Evolutionary conservation across 2,329 filamentous ascomycete species (phyloP), one percentile per base, ranked within the genome.

Genomic region (Aspergillus ochraceoroseus): DNA sequence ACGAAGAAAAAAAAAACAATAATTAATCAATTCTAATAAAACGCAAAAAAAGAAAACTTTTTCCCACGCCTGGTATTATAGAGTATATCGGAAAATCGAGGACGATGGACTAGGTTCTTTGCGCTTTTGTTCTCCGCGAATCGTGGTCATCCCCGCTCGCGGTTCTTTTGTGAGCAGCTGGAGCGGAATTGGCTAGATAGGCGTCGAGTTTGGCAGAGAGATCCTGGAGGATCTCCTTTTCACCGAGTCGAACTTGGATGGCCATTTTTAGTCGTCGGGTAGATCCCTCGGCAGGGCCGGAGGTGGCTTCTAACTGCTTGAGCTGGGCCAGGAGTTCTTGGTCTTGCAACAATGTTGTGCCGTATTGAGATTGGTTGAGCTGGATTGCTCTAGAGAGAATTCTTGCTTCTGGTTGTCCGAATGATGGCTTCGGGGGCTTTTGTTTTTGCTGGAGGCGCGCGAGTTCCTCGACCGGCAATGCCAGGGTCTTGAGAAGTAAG

Each of bases 191-290:
- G 13, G 43, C 42, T 20, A 57, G 44, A 35, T 56, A 48, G 5
- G 53, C 43, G 35, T 57, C 51, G 22, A 70, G 58, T 48, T 60
- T 63, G 32, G 46, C 51, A 43, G 75, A 69, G 1, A 79, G 70
- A 54, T 79, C 72, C 40, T 70, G 64, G 15, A 88, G 57, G 4
- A 89, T 68, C 51, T 73, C 72, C 61, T 87, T 87, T 64, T 90
- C 85, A 9, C 85, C 85, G 2, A 81, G 64, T 44, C 85, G 75
- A 23, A 88, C 82, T 35, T 76, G 67, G 14, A 80, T 55, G 0
- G 85, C 85, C 79, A 85, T 84, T 29, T 64, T 68, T 9, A 61
- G 54, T 20, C 67, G 65, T 15, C 56, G 56, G 13, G 42, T 20
- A 7, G 50, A 55, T 35, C 50, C 60, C 34, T 74, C 65, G 19